These are phyloP conservation scores for Ophiognomonia clavigignenti-juglandacearum DNA, from an alignment of 2,329 filamentous ascomycete species.

Conservation along the genomic window DNA sequence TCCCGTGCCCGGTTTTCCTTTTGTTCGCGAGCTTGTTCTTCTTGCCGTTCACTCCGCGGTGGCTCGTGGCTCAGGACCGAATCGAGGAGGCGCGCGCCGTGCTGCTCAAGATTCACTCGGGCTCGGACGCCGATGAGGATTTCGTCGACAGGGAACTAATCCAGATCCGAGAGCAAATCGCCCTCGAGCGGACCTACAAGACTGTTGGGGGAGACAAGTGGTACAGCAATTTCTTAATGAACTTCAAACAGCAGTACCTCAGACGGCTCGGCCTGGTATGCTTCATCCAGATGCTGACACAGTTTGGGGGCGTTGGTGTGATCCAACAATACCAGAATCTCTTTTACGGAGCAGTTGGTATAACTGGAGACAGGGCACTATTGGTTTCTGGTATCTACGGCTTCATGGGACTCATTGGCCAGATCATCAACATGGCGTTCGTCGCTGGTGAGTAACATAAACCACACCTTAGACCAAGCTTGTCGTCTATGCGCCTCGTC, in stretches of 20 bases:
- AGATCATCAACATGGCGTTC: conserved; percentile 24
- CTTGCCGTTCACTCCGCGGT: conserved; percentile 25
- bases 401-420: conserved; percentile 27
- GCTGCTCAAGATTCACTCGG: conserved; percentile 21
- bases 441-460: conserved; percentile 11
- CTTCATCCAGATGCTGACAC: conserved; percentile 26
- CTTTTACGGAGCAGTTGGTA: conserved; percentile 38
- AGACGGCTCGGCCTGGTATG: conserved; percentile 23
- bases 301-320: conserved; percentile 25
- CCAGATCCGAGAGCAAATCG: conserved; percentile 23
- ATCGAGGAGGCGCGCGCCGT: conserved; percentile 22
- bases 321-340: conserved; percentile 30
- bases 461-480: too few relatives aligned
- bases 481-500: too few relatives aligned
- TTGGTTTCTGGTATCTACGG: conserved; percentile 42
- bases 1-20: conserved; percentile 7
- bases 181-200: conserved; percentile 18
- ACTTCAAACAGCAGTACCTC: conserved; percentile 26
- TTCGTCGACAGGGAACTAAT: conserved; percentile 19
- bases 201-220: conserved; percentile 10
- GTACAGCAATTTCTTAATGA: conserved; percentile 8
- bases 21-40: conserved; percentile 12
- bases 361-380: conserved; percentile 41
- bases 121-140: conserved; percentile 19
- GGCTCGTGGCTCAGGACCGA: conserved; percentile 19